Evolutionary conservation across 2,329 filamentous ascomycete species (phyloP), one percentile per base, ranked within the genome.

Genomic region (Shiraia bambusicola): DNA sequence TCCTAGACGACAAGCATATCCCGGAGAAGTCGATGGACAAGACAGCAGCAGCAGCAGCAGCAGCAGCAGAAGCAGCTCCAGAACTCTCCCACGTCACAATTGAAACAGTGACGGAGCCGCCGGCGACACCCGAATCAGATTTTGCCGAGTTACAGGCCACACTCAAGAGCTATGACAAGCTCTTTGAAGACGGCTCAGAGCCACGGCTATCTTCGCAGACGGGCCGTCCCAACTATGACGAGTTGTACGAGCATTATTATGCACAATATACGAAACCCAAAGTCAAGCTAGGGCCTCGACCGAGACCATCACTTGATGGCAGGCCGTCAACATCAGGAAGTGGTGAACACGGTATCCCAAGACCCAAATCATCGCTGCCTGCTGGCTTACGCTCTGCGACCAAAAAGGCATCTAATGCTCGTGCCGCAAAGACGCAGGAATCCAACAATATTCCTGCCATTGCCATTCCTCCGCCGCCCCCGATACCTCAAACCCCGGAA

Each of bases 241-340:
- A 76, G 40, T 59, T 71, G 11, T 74, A 73, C 50, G 69, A 70
- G 40, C 69, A 69, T 46, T 75, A 75, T 38, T 74, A 77, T 52
- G 73, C 72, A 15, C 65, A 72, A 31, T 74, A 72, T 56, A 88
- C 70, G 54, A 89, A 87, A 59, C 86, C 85, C 30, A 96, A 94
- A 66, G 84, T 95, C 41, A 96, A 94, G 69, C 80, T 95, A 30
- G 93, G 84, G 1, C 92, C 93, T 4, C 79, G 93, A 37, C 92
- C 92, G 8, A 81, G 92, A 32, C 90, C 90, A 17, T 92, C 89
- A 2, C 64, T 83, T 29, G 84, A 89, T 48, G 73, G 78, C 51
- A 76, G 84, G 33, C 78, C 79, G 32, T 75, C 85, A 71, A 70
- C 83, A 66, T 70, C 78, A 37, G 70, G 82, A 65, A 74, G 65